Evolutionary conservation across 1,284 basidiomycete species (phyloP), one percentile per base, ranked within the genome.

Genomic region (Veloboletus limbatus): DNA sequence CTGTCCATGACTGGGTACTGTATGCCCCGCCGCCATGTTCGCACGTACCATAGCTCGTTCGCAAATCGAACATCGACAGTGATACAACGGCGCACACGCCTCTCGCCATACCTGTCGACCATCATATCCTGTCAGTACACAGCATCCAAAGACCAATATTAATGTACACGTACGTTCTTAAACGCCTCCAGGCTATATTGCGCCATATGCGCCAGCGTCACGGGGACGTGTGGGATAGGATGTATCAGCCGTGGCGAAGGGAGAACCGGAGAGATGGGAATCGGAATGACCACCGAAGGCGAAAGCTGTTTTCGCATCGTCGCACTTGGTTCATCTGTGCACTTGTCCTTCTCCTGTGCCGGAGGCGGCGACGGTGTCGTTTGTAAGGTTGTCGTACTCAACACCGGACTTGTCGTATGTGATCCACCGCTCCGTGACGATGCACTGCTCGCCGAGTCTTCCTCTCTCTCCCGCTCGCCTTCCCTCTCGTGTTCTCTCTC

Each of bases 351-450:
- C 32, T 56, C 52, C 21, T 58, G 60, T 1, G 56, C 55, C 42
- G 84, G 84, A 0, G 84, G 81, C 0, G 85, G 85, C 0, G 82
- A 85, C 0, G 85, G 85, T 4, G 85, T 87, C 14, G 85, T 88
- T 49, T 82, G 81, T 14, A 88, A 57, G 3, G 85, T 88, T 6
- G 81, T 78, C 0, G 83, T 83, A 7, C 83, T 86, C n/a, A 87
- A 60, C 2, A 85, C 83, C 0, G 85, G 85, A 54, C 83, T 86
- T n/a, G 83, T 85, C 25, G 74, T 73, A 48, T 76, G 77, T 0
- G 79, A 81, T 8, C 72, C 69, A 25, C 67, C 71, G 38, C 66
- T 71, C 37, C 68, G 73, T 31, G 73, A 76, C 4, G 76, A 76
- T 3, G 73, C 70, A 30, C 69, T 71, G 49, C 74, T 74, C 48